Base-by-base conservation (phyloP, 495 filamentous ascomycete species). In the Durotheca rogersii region DNA sequence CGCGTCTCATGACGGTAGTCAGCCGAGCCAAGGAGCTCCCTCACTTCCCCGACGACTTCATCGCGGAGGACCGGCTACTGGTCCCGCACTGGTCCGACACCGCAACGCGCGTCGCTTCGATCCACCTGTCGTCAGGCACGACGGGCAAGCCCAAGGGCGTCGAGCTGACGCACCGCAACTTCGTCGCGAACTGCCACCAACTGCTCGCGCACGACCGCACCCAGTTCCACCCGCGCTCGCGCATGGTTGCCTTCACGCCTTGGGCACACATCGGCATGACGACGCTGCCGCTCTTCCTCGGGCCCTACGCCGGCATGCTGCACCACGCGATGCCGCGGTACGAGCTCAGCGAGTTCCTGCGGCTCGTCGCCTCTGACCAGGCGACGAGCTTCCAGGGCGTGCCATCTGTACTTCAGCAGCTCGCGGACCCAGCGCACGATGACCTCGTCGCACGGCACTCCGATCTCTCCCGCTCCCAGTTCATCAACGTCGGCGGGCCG, bases 141-240 rank as follows among this genome's bases (percentile, higher is more conserved):
- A 91, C 87, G 0, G 87, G 87, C 6, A 68, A 81, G 29, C 86
- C 87, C 0, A 91, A 91, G 63, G 87, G 87, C 11, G 87, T 90
- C 11, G 87, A 87, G 81, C 66, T 90, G 17, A 82, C 76, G 35
- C 87, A 90, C 59, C 62, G 69, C 41, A 90, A 90, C 60, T 79
- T 90, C 39, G 68, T 88, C 2, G 67, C 83, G 33, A 88, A 90
- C 58, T 60, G 60, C 3, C 48, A 56, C 12, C 69, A 72, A 36
- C 64, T 69, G 18, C 40, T 66, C 35, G 42, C 56, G 9, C 66
- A 70, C 44, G 67, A 71, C 41, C 47, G 47, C 12, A 19, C 41
- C 19, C 61, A 64, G 32, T 69, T 69, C 58, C 23, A 56, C 39
- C 33, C 56, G 4, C 43, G 36, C 1, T 55, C 45, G 7, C 45